Evolutionary conservation across 192 early-diverging fungal genomes (phyloP), one percentile per base, ranked within the genome.

Genomic region (Spinellus fusiger): DNA sequence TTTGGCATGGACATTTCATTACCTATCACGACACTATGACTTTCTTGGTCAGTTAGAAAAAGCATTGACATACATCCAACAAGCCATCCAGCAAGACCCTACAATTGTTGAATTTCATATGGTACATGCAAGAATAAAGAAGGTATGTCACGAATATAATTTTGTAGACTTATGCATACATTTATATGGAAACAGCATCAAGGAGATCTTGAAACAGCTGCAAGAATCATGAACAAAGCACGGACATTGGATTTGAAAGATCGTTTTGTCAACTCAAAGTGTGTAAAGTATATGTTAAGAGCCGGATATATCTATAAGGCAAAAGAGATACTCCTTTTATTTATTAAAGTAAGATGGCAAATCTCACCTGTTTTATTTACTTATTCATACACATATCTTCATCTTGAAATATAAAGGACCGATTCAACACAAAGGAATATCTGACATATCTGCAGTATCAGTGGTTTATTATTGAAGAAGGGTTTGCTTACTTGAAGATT

Each of bases 261-360:
- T 74, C 82, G 95, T 20, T 95, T 86, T 62, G 81, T 95, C 78
- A 97, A 95, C 75, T 80, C 90, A 20, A 94, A 93, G 68, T 87
- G 86, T 59, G 80, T 85, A 16, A 95, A 95, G 72, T 97, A 97
- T 70, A 88, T 92, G 87, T 77, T 95, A 33, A 82, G 89, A 58
- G 80, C 85, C 47, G 80, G 87, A 68, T 74, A 90, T 38, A 68
- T 89, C 10, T 79, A 71, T 3, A 85, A 90, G 65, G 95, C 95
- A 0, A 87, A 93, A 52, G 83, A 87, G 66, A 92, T 84, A 6
- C 80, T 92, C 29, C 73, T 84, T 10, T 57, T 93, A 55, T 95
- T 97, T 78, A 82, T 87, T 2, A 80, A 84, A 49, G 89, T 87
- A 65, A 48, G 53, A 13, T 0, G 1, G 1, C 16, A 12, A 13